Percentiles rank a stretch among this genome's conserved stretches.
These are phyloP conservation scores for Cicer pinnatifidum DNA, from an alignment of 306 rosid genomes.

Conservation along the genomic window DNA sequence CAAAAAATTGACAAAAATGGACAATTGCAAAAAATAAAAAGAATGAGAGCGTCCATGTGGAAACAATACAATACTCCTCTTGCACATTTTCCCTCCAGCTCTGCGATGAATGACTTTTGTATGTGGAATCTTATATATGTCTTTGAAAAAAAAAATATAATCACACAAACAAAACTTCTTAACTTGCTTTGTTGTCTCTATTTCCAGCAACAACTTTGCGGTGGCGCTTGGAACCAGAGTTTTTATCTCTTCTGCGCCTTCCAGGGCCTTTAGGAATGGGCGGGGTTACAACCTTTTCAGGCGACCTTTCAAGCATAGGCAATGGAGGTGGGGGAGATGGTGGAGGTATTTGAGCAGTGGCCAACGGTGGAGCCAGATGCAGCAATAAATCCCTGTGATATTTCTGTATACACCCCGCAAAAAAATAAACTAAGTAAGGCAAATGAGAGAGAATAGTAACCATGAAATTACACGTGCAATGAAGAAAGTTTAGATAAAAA, in stretches of 20 bases:
- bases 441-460: constrained; percentile 27
- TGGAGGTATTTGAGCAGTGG: constrained; percentile 42
- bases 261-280: constrained; percentile 53
- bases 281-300: constrained; percentile 36
- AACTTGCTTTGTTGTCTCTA: constrained; percentile 52
- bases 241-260: constrained; percentile 65
- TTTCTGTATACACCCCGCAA: constrained; percentile 55
- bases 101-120: constrained; percentile 44
- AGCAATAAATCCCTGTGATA: constrained; percentile 71
- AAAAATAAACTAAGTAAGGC: background rate
- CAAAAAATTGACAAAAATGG: constrained; percentile 54
- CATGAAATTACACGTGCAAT: constrained; percentile 17
- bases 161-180: constrained; percentile 56
- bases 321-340: constrained; percentile 46
- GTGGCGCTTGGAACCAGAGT: constrained; percentile 64
- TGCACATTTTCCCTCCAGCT: constrained; percentile 56
- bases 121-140: constrained; percentile 46
- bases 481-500: background rate
- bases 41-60: constrained; percentile 45
- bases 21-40: constrained; percentile 45
- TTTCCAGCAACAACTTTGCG: constrained; percentile 74
- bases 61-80: constrained; percentile 52
- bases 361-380: constrained; percentile 51
- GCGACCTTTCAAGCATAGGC: constrained; percentile 38
- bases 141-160: constrained; percentile 40